A percentile compares a stretch with the other conserved stretches of the same genome.
These are phyloP conservation scores for Camelina laxa DNA, from an alignment of 345 rosid genomes.

Conservation along the genomic window DNA sequence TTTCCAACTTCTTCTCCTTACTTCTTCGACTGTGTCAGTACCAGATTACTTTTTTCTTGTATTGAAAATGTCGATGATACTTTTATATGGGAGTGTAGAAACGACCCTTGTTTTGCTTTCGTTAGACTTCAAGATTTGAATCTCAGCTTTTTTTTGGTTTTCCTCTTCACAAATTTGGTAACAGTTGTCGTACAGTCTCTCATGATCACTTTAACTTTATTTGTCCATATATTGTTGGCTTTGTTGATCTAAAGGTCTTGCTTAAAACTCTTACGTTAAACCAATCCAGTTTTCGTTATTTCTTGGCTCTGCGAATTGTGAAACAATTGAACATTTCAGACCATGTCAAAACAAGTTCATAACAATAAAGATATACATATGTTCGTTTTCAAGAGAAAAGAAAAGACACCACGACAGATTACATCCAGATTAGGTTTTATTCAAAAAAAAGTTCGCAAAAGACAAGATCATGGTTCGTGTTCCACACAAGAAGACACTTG, in stretches of 20 bases:
- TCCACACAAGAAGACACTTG: conserved; percentile 30
- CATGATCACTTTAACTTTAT: background rate
- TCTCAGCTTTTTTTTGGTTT: background rate
- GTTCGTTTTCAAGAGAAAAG: background rate
- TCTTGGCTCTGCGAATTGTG: background rate
- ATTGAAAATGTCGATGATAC: conserved; percentile 20
- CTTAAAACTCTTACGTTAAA: background rate
- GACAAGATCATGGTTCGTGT: background rate
- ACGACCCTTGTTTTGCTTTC: conserved; percentile 8
- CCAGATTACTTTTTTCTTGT: conserved; percentile 29
- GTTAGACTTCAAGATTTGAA: conserved; percentile 28
- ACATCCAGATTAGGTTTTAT: conserved; percentile 12
- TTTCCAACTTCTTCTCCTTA: background rate
- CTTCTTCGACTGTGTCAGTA: conserved; percentile 16
- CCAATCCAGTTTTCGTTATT: background rate
- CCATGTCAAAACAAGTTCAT: background rate
- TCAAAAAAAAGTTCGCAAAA: conserved; percentile 10
- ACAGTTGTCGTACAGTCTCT: background rate
- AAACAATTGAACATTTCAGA: background rate
- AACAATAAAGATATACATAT: conserved; percentile 19
- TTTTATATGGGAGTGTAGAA: conserved; percentile 12
- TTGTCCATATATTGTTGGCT: background rate
- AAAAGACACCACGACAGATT: conserved; percentile 13
- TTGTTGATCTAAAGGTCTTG: background rate
- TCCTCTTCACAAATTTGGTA: background rate